Percentiles rank a stretch among this genome's conserved stretches.
Evolutionary conservation across 352 stramenopile species (phyloP).

Genomic region (Globisporangium spinosum): DNA sequence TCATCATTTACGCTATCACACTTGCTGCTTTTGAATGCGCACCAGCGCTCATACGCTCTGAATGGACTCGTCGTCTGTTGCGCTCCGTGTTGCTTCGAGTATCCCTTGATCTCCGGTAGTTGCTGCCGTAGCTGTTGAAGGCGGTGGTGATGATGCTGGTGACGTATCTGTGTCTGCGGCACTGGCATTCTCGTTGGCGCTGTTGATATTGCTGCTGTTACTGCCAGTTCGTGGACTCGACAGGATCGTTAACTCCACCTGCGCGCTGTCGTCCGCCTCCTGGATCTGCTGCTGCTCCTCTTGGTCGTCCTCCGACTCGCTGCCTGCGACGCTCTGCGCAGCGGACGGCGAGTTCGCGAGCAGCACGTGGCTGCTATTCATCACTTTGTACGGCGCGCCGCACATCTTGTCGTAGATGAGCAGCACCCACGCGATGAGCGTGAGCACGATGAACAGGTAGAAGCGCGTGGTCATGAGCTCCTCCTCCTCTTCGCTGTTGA

Average conservation of each 20-base stretch:
- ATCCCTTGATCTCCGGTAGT: neutral
- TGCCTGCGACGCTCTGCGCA: slow-evolving; percentile 26
- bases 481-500: slow-evolving; percentile 51
- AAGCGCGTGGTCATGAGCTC: slow-evolving; percentile 66
- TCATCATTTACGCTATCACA: neutral
- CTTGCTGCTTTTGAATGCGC: neutral
- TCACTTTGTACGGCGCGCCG: slow-evolving; percentile 66
- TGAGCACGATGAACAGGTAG: slow-evolving; percentile 68
- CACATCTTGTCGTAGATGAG: slow-evolving; percentile 80
- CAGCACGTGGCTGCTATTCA: slow-evolving; percentile 71
- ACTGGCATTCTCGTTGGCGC: neutral
- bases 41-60: neutral
- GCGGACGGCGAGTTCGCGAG: slow-evolving; percentile 54
- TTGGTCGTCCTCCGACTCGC: slow-evolving; percentile 33
- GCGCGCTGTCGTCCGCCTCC: neutral
- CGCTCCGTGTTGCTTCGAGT: neutral
- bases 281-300: slow-evolving; percentile 8
- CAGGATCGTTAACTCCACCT: slow-evolving; percentile 15
- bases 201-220: neutral
- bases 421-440: slow-evolving; percentile 48
- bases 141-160: no score
- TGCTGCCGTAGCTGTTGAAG: neutral
- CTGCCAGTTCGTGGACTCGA: slow-evolving; percentile 11
- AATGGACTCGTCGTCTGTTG: neutral
- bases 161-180: neutral